Conservation (phyloP, 805 yeast genomes). For the Candida multigemmis region DNA sequence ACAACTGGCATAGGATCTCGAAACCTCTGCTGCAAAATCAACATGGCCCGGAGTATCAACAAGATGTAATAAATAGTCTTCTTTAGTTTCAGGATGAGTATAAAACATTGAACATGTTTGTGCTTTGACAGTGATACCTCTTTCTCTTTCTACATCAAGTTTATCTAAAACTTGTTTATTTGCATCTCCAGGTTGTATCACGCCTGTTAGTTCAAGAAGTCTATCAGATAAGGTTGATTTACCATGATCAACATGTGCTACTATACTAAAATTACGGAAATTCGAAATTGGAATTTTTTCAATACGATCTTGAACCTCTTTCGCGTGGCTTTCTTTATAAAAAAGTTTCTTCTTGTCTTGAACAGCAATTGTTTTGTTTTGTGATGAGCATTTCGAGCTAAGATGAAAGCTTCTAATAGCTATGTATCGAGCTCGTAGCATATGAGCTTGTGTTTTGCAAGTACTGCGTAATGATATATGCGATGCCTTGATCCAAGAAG, state of each 20-base stretch:
- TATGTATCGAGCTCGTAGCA: too few relatives aligned
- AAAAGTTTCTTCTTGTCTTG: slow-evolving; percentile 17
- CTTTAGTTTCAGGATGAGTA: slow-evolving; percentile 41
- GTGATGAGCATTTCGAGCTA: neutral
- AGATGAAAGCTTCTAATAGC: neutral
- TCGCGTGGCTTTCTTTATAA: slow-evolving; percentile 23
- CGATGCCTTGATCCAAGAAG: too few relatives aligned
- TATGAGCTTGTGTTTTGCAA: too few relatives aligned
- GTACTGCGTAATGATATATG: too few relatives aligned
- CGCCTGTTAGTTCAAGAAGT: slow-evolving; percentile 80
- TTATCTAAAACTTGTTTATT: slow-evolving; percentile 85
- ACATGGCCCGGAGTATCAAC: slow-evolving; percentile 99
- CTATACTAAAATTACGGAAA: slow-evolving; percentile 86
- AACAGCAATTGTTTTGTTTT: too few relatives aligned
- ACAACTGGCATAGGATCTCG: slow-evolving; percentile 91
- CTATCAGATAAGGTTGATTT: slow-evolving; percentile 88
- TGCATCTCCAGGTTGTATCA: slow-evolving; percentile 63
- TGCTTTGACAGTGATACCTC: slow-evolving; percentile 96
- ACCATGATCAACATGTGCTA: slow-evolving; percentile 91
- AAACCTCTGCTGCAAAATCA: slow-evolving; percentile 89
- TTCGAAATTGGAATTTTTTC: slow-evolving; percentile 73
- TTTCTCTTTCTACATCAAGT: slow-evolving; percentile 87
- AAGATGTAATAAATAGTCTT: slow-evolving; percentile 77
- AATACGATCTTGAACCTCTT: slow-evolving; percentile 45
- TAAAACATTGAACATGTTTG: slow-evolving; percentile 95